These are phyloP conservation scores for Telopea speciosissima DNA, from an alignment of 177 flowering plant species.

Conservation along the genomic window DNA sequence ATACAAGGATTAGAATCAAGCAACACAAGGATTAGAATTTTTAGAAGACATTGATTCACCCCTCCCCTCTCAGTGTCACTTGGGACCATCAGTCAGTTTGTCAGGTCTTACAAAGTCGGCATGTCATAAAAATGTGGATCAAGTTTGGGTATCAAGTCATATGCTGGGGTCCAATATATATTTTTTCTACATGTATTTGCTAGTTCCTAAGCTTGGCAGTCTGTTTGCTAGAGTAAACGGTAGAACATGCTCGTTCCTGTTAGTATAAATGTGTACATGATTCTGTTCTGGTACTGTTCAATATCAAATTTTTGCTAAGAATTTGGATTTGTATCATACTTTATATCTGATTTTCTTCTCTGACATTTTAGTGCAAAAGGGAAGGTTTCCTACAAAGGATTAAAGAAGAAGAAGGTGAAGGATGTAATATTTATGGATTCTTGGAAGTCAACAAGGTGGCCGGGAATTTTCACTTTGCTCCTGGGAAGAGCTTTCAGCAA, in stretches of 20 bases:
- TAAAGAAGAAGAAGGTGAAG: slow-evolving; percentile 92
- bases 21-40: no score
- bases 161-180: neutral
- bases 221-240: neutral
- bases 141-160: neutral
- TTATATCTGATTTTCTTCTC: slow-evolving; percentile 3
- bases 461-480: slow-evolving; percentile 88
- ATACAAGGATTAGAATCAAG: no score
- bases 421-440: slow-evolving; percentile 83
- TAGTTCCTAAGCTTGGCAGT: neutral
- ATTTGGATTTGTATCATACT: neutral
- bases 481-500: slow-evolving; percentile 87
- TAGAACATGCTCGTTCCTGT: neutral
- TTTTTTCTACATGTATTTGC: neutral
- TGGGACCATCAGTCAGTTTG: no score
- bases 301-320: neutral
- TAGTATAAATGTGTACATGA: neutral
- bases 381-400: slow-evolving; percentile 76
- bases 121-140: neutral
- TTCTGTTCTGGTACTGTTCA: neutral
- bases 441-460: slow-evolving; percentile 90
- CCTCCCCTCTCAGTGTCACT: no score
- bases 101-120: neutral
- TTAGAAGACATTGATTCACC: no score
- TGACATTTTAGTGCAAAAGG: slow-evolving; percentile 61